Conservation (phyloP, 1,284 basidiomycete species). For the Filobasidium uniguttulatum region DNA sequence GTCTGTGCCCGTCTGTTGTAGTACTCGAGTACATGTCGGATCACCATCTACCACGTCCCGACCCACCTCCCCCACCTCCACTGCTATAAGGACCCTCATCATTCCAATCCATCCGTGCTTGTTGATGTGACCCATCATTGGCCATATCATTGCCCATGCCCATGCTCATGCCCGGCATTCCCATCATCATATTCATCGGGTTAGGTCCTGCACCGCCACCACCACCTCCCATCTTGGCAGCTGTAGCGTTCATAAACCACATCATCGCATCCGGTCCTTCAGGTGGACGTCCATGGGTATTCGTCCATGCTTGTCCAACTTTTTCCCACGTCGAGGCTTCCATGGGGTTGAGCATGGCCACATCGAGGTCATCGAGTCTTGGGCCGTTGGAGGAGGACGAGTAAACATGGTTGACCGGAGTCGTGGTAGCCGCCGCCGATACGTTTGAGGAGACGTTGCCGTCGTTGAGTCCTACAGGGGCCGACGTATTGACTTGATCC, state of each 20-base stretch:
- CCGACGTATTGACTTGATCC: too few species aligned
- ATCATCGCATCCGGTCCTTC: conserved; percentile 1
- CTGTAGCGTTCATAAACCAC: conserved; percentile 1
- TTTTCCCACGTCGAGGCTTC: neutral
- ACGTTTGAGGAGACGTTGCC: too few species aligned
- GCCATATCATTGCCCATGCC: neutral
- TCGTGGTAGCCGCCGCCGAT: too few species aligned
- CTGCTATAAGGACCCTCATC: conserved; percentile 2
- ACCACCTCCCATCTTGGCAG: neutral
- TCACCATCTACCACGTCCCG: neutral
- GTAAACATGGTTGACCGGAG: too few species aligned
- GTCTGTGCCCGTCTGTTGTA: too few species aligned
- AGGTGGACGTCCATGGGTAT: neutral
- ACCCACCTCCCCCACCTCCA: neutral
- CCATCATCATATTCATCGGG: neutral
- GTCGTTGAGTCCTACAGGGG: too few species aligned
- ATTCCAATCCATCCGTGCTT: neutral
- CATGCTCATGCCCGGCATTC: neutral
- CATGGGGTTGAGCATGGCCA: neutral
- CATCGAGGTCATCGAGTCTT: neutral
- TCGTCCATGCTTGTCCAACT: neutral
- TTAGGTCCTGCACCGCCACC: neutral
- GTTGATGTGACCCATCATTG: neutral
- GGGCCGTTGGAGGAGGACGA: too few species aligned
- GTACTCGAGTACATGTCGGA: too few species aligned